A percentile compares a stretch with the other conserved stretches of the same genome.
These are phyloP conservation scores for Musa troglodytarum DNA, from an alignment of 176 grass and related monocot genomes.

Conservation along the genomic window DNA sequence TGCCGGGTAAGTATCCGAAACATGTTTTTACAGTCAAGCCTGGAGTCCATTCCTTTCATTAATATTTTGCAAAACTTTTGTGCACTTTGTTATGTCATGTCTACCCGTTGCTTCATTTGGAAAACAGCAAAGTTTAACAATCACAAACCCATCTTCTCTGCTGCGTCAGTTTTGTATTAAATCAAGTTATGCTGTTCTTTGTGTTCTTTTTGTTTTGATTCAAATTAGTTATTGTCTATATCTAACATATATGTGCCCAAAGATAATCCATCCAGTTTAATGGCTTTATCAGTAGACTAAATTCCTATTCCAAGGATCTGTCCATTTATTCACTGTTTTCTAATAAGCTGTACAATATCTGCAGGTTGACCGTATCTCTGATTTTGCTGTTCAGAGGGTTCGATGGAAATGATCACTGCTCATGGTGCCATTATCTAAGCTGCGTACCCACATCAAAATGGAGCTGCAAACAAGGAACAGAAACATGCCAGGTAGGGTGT, in stretches of 20 bases:
- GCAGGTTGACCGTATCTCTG: conserved; percentile 62
- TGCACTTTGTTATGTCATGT: too few relatives aligned
- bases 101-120: too few relatives aligned
- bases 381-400: conserved; percentile 48
- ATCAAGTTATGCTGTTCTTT: too few relatives aligned
- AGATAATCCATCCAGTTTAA: conserved; percentile 5
- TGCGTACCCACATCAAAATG: conserved; percentile 84
- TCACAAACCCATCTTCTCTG: too few relatives aligned
- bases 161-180: too few relatives aligned
- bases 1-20: conserved; percentile 33
- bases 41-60: background rate
- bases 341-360: background rate
- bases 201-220: too few relatives aligned
- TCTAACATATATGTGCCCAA: background rate
- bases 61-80: background rate
- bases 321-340: background rate
- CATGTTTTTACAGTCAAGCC: background rate
- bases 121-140: too few relatives aligned
- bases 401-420: conserved; percentile 58
- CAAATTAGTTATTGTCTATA: background rate
- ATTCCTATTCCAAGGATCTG: background rate
- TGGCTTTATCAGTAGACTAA: background rate
- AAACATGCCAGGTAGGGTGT: conserved; percentile 46
- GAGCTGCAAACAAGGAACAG: conserved; percentile 48
- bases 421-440: conserved; percentile 89